phyloP scores from a whole-genome alignment of 1,284 basidiomycete species.

The Puccinia polysora region DNA sequence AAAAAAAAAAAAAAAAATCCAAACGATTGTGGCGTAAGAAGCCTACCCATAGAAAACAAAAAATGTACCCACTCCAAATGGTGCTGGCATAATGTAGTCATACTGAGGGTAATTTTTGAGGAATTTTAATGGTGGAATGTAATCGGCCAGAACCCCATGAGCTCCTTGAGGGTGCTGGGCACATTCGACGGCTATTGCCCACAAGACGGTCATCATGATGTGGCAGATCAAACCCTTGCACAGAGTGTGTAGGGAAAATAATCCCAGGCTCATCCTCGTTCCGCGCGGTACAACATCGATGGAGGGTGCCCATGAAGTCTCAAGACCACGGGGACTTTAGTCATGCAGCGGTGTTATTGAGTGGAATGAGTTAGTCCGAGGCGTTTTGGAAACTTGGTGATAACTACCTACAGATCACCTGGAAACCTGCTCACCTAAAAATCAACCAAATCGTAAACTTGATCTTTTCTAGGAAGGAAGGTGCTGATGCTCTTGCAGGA shows the following conservation, averaged over 20 bases:
- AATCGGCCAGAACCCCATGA: not conserved
- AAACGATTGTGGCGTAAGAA: not conserved
- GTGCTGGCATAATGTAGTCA: not conserved
- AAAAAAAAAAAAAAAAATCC: not conserved
- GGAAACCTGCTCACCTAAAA: not conserved
- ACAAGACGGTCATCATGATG: not conserved
- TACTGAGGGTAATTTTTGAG: not conserved
- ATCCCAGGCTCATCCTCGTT: not conserved
- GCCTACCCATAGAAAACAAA: not conserved
- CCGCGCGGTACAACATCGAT: not conserved
- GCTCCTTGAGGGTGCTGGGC: slow-evolving; percentile 3
- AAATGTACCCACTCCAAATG: slow-evolving; percentile 8
- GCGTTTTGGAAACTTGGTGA: not conserved
- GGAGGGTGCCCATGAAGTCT: slow-evolving; percentile 14
- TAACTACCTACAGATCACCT: not conserved
- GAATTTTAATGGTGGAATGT: not conserved
- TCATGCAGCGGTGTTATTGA: not conserved
- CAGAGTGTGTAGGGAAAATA: not conserved
- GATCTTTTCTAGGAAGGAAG: slow-evolving; percentile 13
- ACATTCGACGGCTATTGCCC: not conserved
- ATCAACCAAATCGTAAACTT: slow-evolving; percentile 24
- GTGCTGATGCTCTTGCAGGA: not conserved
- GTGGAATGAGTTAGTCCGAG: not conserved
- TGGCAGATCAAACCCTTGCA: not conserved
- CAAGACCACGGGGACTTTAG: slow-evolving; percentile 29